Evolutionary conservation across 2,329 filamentous ascomycete genomes (phyloP).

Genomic region (Aspergillus sp.): DNA sequence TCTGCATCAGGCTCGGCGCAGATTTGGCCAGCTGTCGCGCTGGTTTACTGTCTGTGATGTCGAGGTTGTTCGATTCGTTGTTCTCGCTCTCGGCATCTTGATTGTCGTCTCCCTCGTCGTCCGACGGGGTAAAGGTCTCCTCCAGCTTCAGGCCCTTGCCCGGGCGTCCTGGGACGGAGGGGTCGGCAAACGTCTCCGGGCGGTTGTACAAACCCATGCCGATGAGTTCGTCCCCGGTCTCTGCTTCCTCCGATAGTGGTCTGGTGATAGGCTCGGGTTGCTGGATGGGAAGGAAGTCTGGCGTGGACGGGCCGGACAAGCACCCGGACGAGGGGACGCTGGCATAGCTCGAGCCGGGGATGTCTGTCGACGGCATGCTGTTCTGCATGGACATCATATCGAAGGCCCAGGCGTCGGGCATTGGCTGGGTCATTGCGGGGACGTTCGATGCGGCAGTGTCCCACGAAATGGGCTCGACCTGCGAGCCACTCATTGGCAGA

Average conservation of each 20-base stretch:
- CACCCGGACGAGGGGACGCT: slow-evolving; percentile 36
- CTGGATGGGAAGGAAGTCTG: slow-evolving; percentile 39
- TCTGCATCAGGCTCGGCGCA: slow-evolving; percentile 26
- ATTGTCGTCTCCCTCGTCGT: slow-evolving; percentile 55
- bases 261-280: slow-evolving; percentile 33
- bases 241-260: slow-evolving; percentile 54
- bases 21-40: slow-evolving; percentile 23
- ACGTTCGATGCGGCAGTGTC: slow-evolving; percentile 18
- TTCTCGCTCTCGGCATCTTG: slow-evolving; percentile 57
- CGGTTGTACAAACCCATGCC: slow-evolving; percentile 79
- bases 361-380: slow-evolving; percentile 31
- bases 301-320: slow-evolving; percentile 36
- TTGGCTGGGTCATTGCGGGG: slow-evolving; percentile 21
- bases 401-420: slow-evolving; percentile 30
- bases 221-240: slow-evolving; percentile 69
- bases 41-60: neutral
- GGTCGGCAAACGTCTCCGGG: slow-evolving; percentile 60
- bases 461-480: slow-evolving; percentile 28
- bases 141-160: slow-evolving; percentile 79
- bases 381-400: slow-evolving; percentile 34
- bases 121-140: slow-evolving; percentile 69
- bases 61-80: slow-evolving; percentile 11
- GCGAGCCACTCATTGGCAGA: slow-evolving; percentile 24
- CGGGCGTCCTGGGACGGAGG: slow-evolving; percentile 55
- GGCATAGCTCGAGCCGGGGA: slow-evolving; percentile 30